Conservation (phyloP, 805 yeast species). For the Candida jianshihensis region DNA sequence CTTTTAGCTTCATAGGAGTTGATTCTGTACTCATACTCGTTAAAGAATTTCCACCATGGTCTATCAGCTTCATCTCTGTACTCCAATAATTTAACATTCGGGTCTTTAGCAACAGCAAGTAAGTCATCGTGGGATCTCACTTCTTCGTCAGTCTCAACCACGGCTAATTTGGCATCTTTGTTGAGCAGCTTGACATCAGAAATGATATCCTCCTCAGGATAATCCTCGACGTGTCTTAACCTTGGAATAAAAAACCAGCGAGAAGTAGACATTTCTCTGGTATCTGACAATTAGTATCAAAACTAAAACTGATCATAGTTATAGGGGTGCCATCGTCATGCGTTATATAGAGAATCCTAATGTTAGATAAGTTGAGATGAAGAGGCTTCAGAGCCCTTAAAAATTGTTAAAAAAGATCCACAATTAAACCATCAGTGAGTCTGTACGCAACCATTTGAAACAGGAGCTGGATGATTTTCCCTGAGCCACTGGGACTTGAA, state of each 20-base stretch:
- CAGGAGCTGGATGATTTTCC: too few species aligned
- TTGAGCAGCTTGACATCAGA: background rate
- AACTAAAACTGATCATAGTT: too few species aligned
- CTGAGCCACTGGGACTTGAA: too few species aligned
- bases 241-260: background rate
- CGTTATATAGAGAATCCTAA: too few species aligned
- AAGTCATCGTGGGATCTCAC: background rate
- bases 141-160: background rate
- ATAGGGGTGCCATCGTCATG: too few species aligned
- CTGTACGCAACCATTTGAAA: too few species aligned
- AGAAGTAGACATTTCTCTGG: too few species aligned
- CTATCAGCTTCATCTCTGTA: constrained; percentile 46
- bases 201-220: constrained; percentile 1
- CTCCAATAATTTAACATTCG: constrained; percentile 18
- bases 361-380: too few species aligned
- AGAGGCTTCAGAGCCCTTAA: too few species aligned
- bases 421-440: too few species aligned
- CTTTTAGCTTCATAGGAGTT: constrained; percentile 26
- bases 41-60: constrained; percentile 48
- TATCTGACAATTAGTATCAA: too few species aligned
- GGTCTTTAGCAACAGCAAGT: background rate
- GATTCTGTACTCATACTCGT: constrained; percentile 54
- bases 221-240: constrained; percentile 15
- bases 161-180: constrained; percentile 7
- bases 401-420: too few species aligned